A percentile compares a stretch with the other conserved stretches of the same genome.
These are phyloP conservation scores for Pyrenophora seminiperda DNA, from an alignment of 2,329 filamentous ascomycete genomes.

Conservation along the genomic window DNA sequence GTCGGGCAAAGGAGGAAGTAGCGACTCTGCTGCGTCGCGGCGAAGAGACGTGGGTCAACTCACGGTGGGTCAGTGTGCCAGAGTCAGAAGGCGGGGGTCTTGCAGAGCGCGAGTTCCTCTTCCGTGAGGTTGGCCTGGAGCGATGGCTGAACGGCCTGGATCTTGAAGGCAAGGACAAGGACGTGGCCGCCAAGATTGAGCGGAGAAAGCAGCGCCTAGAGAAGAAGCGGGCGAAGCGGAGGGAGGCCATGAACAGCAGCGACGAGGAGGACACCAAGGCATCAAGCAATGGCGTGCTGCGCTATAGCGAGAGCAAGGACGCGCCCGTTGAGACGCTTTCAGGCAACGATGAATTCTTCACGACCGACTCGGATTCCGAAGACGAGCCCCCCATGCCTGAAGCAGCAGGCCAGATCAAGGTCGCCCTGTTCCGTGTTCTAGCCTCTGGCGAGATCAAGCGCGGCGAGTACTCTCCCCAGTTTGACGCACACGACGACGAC, in stretches of 20 bases:
- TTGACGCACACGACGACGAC: slow-evolving; percentile 94
- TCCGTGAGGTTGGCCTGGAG: slow-evolving; percentile 94
- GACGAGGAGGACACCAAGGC: slow-evolving; percentile 52
- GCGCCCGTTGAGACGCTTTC: slow-evolving; percentile 75
- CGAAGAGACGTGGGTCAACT: slow-evolving; percentile 99
- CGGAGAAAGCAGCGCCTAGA: slow-evolving; percentile 71
- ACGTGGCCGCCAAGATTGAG: slow-evolving; percentile 80
- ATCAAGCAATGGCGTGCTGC: slow-evolving; percentile 64
- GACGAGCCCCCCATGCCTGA: slow-evolving; percentile 88
- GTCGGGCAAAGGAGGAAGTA: slow-evolving; percentile 92
- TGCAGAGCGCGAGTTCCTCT: slow-evolving; percentile 94
- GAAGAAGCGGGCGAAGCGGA: slow-evolving; percentile 80
- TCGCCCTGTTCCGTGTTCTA: slow-evolving; percentile 91
- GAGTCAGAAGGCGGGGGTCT: slow-evolving; percentile 90
- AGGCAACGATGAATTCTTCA: slow-evolving; percentile 68
- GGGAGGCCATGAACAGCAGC: slow-evolving; percentile 59
- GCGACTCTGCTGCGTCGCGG: slow-evolving; percentile 89
- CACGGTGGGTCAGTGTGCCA: slow-evolving; percentile 93
- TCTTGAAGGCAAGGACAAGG: slow-evolving; percentile 75
- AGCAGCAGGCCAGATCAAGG: slow-evolving; percentile 96
- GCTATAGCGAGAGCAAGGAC: slow-evolving; percentile 78
- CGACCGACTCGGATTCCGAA: slow-evolving; percentile 71
- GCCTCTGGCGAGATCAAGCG: slow-evolving; percentile 97
- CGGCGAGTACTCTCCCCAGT: slow-evolving; percentile 96
- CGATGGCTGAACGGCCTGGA: slow-evolving; percentile 96